Evolutionary conservation across 371 early-diverging fungal species (phyloP), one percentile per base, ranked within the genome.

Genomic region (Furculomyces boomerangus): DNA sequence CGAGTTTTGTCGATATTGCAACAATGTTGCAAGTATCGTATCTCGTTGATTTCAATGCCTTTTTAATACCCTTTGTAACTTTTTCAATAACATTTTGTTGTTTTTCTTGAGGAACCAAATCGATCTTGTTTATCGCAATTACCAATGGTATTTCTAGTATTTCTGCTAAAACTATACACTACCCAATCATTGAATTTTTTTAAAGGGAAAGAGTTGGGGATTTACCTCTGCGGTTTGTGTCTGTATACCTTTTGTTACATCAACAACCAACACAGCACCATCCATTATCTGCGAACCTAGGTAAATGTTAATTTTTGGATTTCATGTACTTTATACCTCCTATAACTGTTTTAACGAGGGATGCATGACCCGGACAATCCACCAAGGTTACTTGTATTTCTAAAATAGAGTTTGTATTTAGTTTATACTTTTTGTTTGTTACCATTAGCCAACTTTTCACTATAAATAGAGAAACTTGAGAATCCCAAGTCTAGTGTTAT

Each of bases 351-450:
- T 29, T 7, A 10, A 50, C 43, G 8, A 50, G 51, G 10, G 51
- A 50, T 10, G 51, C 51, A 43, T 50, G 51, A 7, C 51, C 51
- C 7, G 51, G 51, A 50, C 51, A 50, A 50, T 50, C 51, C 10
- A 50, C 51, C n/a, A 50, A 7, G n/a, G 51, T 43, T 35, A 50
- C 28, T 50, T 50, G 35, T 10, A 50, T 28, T 43, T 24, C 7
- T 35, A 13, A 13, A 50, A 24, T 10, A 10, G 25, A 24, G 24
- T n/a, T 10, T 50, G 24, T 10, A 24, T 50, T 10, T 10, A 8
- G 8, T 10, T 25, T 31, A 27, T 31, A 31, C 8, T 20, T 14
- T 24, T 24, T 47, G 20, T 18, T 47, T 14, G 48, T 47, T 39
- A 39, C 39, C 39, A 14, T 39, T n/a, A n/a, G 13, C n/a, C 14